Conservation (phyloP, 2,329 filamentous ascomycete species). For the Aspergillus texensis region DNA sequence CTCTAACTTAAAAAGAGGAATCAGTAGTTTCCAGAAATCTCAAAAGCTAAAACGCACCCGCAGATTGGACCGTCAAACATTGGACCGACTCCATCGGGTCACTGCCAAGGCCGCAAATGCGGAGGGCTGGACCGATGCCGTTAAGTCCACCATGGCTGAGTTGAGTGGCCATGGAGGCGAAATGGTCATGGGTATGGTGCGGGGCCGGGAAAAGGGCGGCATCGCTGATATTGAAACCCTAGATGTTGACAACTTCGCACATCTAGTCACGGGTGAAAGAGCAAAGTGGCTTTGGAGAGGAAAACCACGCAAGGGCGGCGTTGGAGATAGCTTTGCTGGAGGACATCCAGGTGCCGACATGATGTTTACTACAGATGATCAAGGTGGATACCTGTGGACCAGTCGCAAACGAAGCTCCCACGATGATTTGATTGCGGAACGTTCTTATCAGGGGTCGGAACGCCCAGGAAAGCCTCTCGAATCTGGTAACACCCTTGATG, state of each 20-base stretch:
- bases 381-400: slow-evolving; percentile 50
- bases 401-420: slow-evolving; percentile 44
- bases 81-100: slow-evolving; percentile 76
- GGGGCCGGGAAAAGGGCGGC: slow-evolving; percentile 80
- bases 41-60: slow-evolving; percentile 78
- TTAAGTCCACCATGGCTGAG: slow-evolving; percentile 93
- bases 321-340: slow-evolving; percentile 34
- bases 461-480: slow-evolving; percentile 35
- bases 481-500: slow-evolving; percentile 31
- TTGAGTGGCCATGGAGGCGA: slow-evolving; percentile 92
- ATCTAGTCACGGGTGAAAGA: slow-evolving; percentile 76
- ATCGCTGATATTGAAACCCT: slow-evolving; percentile 92
- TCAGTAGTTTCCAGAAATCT: slow-evolving; percentile 86
- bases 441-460: slow-evolving; percentile 33
- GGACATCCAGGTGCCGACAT: slow-evolving; percentile 41
- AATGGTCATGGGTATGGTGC: slow-evolving; percentile 93
- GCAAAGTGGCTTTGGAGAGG: slow-evolving; percentile 95
- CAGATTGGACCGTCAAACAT: slow-evolving; percentile 78
- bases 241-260: slow-evolving; percentile 82
- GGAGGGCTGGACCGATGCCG: slow-evolving; percentile 87
- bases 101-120: slow-evolving; percentile 88
- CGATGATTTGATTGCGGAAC: slow-evolving; percentile 38
- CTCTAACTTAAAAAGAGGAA: slow-evolving; percentile 76
- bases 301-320: slow-evolving; percentile 69
- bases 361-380: slow-evolving; percentile 49